Conservation (phyloP, 495 filamentous ascomycete species). For the Chaetomidium leptoderma region DNA sequence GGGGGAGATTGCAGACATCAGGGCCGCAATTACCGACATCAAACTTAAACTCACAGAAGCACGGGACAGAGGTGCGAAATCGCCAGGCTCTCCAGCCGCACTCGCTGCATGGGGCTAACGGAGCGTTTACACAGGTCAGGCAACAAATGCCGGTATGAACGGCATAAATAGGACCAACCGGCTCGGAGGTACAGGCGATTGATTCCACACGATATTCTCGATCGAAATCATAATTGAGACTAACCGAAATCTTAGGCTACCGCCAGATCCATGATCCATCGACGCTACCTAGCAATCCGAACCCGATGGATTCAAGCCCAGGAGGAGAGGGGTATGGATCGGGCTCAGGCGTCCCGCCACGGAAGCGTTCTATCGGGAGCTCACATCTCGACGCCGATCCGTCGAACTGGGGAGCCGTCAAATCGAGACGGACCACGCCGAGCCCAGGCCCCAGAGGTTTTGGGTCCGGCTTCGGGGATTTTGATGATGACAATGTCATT, state of each 20-base stretch:
- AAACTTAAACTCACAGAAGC: slow-evolving; percentile 4
- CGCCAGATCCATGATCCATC: neutral
- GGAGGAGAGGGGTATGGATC: neutral
- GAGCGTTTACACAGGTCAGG: neutral
- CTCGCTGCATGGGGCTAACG: neutral
- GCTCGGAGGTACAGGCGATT: neutral
- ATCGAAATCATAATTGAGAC: neutral
- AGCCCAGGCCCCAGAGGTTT: slow-evolving; percentile 11
- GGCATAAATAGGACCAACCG: neutral
- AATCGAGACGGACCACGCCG: slow-evolving; percentile 33
- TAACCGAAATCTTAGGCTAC: neutral
- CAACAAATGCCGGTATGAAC: neutral
- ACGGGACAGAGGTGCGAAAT: slow-evolving; percentile 4
- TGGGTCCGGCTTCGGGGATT: neutral
- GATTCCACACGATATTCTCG: neutral
- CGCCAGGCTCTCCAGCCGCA: neutral
- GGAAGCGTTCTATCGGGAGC: slow-evolving; percentile 38
- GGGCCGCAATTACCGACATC: neutral
- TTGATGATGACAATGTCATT: slow-evolving; percentile 23
- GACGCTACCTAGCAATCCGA: slow-evolving; percentile 15
- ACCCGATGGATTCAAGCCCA: slow-evolving; percentile 7
- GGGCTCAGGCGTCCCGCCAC: slow-evolving; percentile 8
- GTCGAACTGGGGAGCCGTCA: slow-evolving; percentile 17
- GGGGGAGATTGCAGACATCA: neutral
- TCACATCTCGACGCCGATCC: slow-evolving; percentile 21